Percentiles rank a stretch among this genome's conserved stretches.
Conservation (phyloP, 1,139 yeast genomes). For the Taiozyma sp. region DNA sequence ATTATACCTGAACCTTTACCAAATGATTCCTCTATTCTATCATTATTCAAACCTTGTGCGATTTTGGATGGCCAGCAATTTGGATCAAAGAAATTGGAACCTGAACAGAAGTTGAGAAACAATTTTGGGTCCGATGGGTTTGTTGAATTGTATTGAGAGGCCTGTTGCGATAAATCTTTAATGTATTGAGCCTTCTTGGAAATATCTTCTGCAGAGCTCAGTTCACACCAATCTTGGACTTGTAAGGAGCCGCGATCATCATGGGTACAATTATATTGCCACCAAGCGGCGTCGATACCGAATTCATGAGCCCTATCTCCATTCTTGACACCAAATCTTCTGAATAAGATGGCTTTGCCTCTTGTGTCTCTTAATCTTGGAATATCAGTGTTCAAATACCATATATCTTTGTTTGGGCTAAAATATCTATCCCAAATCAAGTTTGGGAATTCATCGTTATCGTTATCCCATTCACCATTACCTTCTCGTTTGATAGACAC, state of each 20-base stretch:
- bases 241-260: slow-evolving; percentile 59
- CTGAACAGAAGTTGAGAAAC: slow-evolving; percentile 64
- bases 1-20: slow-evolving; percentile 54
- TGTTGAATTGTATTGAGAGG: slow-evolving; percentile 45
- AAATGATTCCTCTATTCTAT: slow-evolving; percentile 45
- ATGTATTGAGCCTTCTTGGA: slow-evolving; percentile 54
- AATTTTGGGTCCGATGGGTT: slow-evolving; percentile 45
- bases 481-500: no score
- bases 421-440: no score
- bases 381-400: no score
- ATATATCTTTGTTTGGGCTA: no score
- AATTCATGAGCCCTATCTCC: slow-evolving; percentile 32
- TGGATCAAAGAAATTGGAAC: slow-evolving; percentile 53
- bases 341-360: no score
- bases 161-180: slow-evolving; percentile 48
- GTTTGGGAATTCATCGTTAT: no score
- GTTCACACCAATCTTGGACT: slow-evolving; percentile 75
- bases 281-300: slow-evolving; percentile 65
- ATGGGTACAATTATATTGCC: slow-evolving; percentile 62
- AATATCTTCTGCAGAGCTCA: slow-evolving; percentile 47
- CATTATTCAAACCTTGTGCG: slow-evolving; percentile 45
- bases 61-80: slow-evolving; percentile 73
- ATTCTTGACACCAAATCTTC: no score
- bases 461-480: no score
- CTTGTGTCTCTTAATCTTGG: no score